Percentiles rank a stretch among this genome's conserved stretches.
These are phyloP conservation scores for Malassezia vespertilionis DNA, from an alignment of 1,284 basidiomycete species.

Conservation along the genomic window DNA sequence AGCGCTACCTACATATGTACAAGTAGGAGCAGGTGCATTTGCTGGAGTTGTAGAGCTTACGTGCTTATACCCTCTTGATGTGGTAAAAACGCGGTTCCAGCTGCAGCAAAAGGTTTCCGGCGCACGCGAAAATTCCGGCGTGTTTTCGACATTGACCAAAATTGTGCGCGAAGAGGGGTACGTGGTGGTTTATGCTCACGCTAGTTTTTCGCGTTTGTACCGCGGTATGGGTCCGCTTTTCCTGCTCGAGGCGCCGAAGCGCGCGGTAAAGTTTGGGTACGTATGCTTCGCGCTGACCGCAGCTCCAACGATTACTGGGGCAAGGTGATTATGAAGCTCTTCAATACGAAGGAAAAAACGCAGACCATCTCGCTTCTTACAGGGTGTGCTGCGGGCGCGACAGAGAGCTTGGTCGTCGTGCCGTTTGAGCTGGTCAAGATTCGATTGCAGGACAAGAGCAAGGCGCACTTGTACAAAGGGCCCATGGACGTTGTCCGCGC, in stretches of 20 bases:
- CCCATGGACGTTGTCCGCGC: conserved; percentile 70
- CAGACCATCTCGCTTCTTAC: conserved; percentile 75
- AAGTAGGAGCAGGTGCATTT: conserved; percentile 79
- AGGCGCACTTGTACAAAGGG: conserved; percentile 53
- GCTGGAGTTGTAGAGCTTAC: conserved; percentile 74
- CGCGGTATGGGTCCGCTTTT: conserved; percentile 87
- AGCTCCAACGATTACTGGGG: conserved; percentile 88
- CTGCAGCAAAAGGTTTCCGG: conserved; percentile 65
- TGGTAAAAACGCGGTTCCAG: conserved; percentile 91
- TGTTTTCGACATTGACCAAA: conserved; percentile 67
- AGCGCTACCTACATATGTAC: conserved; percentile 66
- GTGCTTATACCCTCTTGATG: conserved; percentile 74
- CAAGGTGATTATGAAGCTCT: conserved; percentile 44
- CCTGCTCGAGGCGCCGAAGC: conserved; percentile 90
- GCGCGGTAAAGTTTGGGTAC: conserved; percentile 81
- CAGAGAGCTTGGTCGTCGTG: conserved; percentile 71
- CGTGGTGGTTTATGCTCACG: conserved; percentile 27
- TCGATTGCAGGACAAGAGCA: conserved; percentile 56
- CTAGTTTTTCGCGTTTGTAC: conserved; percentile 70
- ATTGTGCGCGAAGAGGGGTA: conserved; percentile 78
- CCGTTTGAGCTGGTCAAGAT: conserved; percentile 98
- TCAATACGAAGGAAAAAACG: conserved; percentile 73
- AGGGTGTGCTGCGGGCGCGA: conserved; percentile 85
- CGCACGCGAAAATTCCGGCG: conserved; percentile 51
- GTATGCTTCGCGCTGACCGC: conserved; percentile 22